Evolutionary conservation across 192 early-diverging fungal species (phyloP).

Genomic region (Dissophora ornata): DNA sequence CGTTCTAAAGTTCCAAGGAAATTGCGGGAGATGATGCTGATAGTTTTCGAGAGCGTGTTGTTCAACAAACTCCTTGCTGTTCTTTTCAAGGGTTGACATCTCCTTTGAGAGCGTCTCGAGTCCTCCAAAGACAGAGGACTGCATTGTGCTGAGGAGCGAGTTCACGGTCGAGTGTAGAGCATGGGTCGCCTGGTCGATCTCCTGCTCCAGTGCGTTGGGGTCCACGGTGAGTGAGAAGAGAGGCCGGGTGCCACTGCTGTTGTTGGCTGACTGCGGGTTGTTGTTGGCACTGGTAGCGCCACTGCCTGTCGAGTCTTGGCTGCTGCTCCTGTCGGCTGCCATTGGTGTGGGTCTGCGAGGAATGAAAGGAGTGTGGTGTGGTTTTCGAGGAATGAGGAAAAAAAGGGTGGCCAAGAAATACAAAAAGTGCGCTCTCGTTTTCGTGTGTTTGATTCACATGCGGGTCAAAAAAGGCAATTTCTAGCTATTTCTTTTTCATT

Average conservation of each 20-base stretch:
- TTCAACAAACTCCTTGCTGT: slow-evolving; percentile 20
- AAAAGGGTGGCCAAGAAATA: slow-evolving; percentile 9
- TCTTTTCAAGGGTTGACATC: slow-evolving; percentile 34
- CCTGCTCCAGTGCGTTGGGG: slow-evolving; percentile 36
- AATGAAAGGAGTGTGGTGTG: background rate
- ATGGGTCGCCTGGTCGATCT: slow-evolving; percentile 39
- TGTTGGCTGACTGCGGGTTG: background rate
- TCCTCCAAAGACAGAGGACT: slow-evolving; percentile 50
- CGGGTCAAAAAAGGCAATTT: slow-evolving; percentile 22
- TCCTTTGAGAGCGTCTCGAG: slow-evolving; percentile 37
- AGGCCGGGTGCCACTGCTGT: slow-evolving; percentile 2
- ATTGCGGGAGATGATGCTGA: slow-evolving; percentile 8
- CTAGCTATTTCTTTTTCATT: background rate
- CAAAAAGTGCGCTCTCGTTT: background rate
- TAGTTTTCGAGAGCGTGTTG: slow-evolving; percentile 3
- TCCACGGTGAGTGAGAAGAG: slow-evolving; percentile 46
- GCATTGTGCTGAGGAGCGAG: slow-evolving; percentile 43
- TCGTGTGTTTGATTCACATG: background rate
- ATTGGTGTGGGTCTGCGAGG: no score
- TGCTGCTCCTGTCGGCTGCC: background rate
- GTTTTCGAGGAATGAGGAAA: slow-evolving; percentile 4
- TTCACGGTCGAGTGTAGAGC: slow-evolving; percentile 40
- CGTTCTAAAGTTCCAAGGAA: slow-evolving; percentile 32
- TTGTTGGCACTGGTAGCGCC: background rate
- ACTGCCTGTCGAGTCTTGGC: background rate